Percentiles rank a stretch among this genome's conserved stretches.
Evolutionary conservation across 73 alveolate species (phyloP).

Genomic region (Paramecium pentaurelia): DNA sequence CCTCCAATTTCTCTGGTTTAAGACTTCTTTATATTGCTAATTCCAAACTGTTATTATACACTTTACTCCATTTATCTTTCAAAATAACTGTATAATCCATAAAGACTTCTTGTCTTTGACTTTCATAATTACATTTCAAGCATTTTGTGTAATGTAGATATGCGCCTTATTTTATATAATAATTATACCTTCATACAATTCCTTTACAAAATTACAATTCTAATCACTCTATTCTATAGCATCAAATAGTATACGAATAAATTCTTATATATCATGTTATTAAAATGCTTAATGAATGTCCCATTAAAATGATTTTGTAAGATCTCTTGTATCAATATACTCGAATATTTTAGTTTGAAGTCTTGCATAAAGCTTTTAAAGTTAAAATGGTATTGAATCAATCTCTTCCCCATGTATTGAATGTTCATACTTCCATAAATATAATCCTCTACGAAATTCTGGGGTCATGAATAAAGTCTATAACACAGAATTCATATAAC

Average conservation of each 20-base stretch:
- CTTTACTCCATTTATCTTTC: slow-evolving; percentile 79
- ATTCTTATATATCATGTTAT: slow-evolving; percentile 80
- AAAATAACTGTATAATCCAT: slow-evolving; percentile 89
- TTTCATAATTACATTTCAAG: slow-evolving; percentile 82
- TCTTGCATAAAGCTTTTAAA: slow-evolving; percentile 70
- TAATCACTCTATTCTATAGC: slow-evolving; percentile 86
- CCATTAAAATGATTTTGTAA: slow-evolving; percentile 76
- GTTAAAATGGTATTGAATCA: slow-evolving; percentile 70
- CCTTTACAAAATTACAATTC: slow-evolving; percentile 4
- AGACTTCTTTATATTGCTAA: slow-evolving; percentile 88
- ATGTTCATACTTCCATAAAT: slow-evolving; percentile 44
- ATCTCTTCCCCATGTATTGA: slow-evolving; percentile 65
- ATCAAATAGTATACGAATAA: slow-evolving; percentile 93
- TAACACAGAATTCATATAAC: slow-evolving; percentile 92
- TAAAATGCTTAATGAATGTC: slow-evolving; percentile 60
- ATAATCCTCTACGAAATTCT: slow-evolving; percentile 70
- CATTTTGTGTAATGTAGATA: slow-evolving; percentile 49
- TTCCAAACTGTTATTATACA: slow-evolving; percentile 74
- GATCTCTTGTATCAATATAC: slow-evolving; percentile 65
- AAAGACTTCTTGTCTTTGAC: slow-evolving; percentile 68
- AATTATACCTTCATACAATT: background rate
- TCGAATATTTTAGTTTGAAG: background rate
- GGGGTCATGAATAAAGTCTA: slow-evolving; percentile 93
- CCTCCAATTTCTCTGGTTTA: slow-evolving; percentile 88
- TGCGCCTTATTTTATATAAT: slow-evolving; percentile 63